phyloP scores from a whole-genome alignment of 306 rosid species.

The Leucaena leucocephala region DNA sequence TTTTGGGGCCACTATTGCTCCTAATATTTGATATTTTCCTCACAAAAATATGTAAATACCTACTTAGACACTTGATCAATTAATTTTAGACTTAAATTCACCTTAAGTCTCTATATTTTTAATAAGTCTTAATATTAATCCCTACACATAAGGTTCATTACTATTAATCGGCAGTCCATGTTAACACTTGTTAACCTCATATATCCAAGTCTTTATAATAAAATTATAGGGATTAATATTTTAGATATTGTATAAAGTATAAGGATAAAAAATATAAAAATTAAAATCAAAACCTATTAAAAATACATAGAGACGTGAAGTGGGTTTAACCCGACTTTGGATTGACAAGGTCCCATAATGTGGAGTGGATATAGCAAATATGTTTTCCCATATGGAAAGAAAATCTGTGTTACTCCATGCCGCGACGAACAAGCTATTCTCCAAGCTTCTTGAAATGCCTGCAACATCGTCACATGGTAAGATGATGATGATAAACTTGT shows the following conservation, averaged over 20 bases:
- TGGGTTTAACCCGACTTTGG: conserved; percentile 44
- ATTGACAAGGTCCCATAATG: conserved; percentile 79
- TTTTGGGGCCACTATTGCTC: conserved; percentile 73
- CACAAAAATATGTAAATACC: background rate
- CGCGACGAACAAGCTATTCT: conserved; percentile 67
- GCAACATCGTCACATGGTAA: conserved; percentile 9
- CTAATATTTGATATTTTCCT: conserved; percentile 53
- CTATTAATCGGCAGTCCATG: too few species aligned
- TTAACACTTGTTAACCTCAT: too few species aligned
- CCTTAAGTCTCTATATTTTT: too few species aligned
- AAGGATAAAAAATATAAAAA: too few species aligned
- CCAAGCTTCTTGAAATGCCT: conserved; percentile 84
- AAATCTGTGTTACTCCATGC: conserved; percentile 40
- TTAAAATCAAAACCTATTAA: too few species aligned
- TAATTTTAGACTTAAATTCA: background rate
- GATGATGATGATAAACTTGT: background rate
- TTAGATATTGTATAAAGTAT: too few species aligned
- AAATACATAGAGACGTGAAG: too few species aligned
- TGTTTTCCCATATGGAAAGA: conserved; percentile 56
- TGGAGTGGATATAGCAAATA: conserved; percentile 67
- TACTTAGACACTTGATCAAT: too few species aligned
- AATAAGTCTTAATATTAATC: too few species aligned
- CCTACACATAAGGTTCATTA: too few species aligned
- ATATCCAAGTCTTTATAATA: too few species aligned
- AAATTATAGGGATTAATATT: too few species aligned